Evolutionary conservation across 768 basidiomycete species (phyloP).

Genomic region (Tylopilus intermedius): DNA sequence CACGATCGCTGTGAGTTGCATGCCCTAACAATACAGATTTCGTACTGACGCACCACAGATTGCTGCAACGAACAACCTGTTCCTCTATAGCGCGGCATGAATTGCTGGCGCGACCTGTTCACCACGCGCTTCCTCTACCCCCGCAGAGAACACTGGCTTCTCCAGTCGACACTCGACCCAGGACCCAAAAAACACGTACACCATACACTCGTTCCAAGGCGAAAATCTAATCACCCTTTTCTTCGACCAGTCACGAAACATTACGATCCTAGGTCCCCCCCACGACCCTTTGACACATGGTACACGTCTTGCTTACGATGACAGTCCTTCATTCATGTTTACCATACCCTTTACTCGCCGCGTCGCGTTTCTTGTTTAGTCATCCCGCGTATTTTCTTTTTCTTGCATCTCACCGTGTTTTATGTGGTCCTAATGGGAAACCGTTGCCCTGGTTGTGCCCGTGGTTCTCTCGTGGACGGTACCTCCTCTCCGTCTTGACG

Average conservation of each 20-base stretch:
- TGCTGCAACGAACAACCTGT: slow-evolving; percentile 66
- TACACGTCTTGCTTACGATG: slow-evolving; percentile 30
- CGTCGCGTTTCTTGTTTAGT: slow-evolving; percentile 29
- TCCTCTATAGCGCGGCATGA: slow-evolving; percentile 39
- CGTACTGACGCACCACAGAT: slow-evolving; percentile 48
- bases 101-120: background rate
- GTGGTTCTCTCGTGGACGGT: slow-evolving; percentile 17
- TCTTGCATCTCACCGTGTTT: slow-evolving; percentile 23
- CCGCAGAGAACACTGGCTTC: slow-evolving; percentile 12
- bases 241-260: slow-evolving; percentile 20
- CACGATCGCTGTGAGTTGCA: slow-evolving; percentile 82
- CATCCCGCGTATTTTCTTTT: slow-evolving; percentile 12
- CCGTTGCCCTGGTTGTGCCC: slow-evolving; percentile 16
- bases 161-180: slow-evolving; percentile 8
- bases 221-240: slow-evolving; percentile 23
- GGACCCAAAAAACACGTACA: slow-evolving; percentile 13
- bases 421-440: slow-evolving; percentile 19
- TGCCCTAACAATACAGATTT: background rate
- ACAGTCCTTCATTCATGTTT: slow-evolving; percentile 22
- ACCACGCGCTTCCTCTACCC: background rate
- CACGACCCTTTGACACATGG: slow-evolving; percentile 15
- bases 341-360: slow-evolving; percentile 30
- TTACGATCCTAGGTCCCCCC: slow-evolving; percentile 17
- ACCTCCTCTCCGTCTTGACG: slow-evolving; percentile 2
- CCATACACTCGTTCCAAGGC: slow-evolving; percentile 21